A percentile compares a stretch with the other conserved stretches of the same genome.
Conservation (phyloP, 1,284 basidiomycete species). For the Trametes polyzona region DNA sequence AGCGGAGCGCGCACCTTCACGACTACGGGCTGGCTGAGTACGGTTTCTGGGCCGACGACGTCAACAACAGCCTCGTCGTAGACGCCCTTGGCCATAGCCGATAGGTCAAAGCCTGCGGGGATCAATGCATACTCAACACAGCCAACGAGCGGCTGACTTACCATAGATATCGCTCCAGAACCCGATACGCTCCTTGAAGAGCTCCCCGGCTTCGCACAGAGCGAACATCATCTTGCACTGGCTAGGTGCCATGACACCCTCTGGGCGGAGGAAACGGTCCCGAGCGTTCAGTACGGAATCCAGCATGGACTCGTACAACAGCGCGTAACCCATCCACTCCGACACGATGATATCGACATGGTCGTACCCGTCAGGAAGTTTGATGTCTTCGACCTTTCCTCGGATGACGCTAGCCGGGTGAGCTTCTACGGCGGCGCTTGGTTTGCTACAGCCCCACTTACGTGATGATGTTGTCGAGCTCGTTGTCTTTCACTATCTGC, state of each 20-base stretch:
- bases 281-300: slow-evolving; percentile 91
- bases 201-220: slow-evolving; percentile 76
- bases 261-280: slow-evolving; percentile 79
- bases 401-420: slow-evolving; percentile 64
- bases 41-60: slow-evolving; percentile 69
- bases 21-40: slow-evolving; percentile 69
- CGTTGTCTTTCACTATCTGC: slow-evolving; percentile 83
- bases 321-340: slow-evolving; percentile 98
- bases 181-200: slow-evolving; percentile 79
- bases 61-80: slow-evolving; percentile 85
- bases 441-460: slow-evolving; percentile 38
- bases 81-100: slow-evolving; percentile 72
- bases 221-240: slow-evolving; percentile 87
- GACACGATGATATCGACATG: slow-evolving; percentile 94
- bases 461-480: slow-evolving; percentile 78
- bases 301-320: slow-evolving; percentile 96
- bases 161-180: slow-evolving; percentile 96
- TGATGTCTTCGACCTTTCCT: slow-evolving; percentile 89
- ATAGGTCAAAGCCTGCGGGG: slow-evolving; percentile 78
- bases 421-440: too few relatives aligned
- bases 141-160: slow-evolving; percentile 35
- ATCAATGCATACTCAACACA: background rate
- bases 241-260: slow-evolving; percentile 85
- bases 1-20: slow-evolving; percentile 59
- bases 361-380: slow-evolving; percentile 65